A percentile compares a stretch with the other conserved stretches of the same genome.
These are phyloP conservation scores for Oxytropis ochrocephala DNA, from an alignment of 306 rosid species.

Conservation along the genomic window DNA sequence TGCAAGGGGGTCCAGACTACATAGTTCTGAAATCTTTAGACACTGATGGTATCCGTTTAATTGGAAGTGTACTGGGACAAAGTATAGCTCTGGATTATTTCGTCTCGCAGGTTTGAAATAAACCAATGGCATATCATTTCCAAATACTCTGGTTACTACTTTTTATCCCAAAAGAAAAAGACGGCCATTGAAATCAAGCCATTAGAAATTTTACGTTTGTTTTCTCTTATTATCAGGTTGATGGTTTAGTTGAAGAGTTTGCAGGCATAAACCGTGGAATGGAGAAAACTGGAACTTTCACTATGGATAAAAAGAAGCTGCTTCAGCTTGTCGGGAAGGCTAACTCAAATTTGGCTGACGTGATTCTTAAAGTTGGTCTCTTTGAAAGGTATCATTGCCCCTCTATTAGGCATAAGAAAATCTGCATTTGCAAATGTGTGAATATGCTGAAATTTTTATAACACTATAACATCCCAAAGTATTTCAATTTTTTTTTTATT, in stretches of 20 bases:
- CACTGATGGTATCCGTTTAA: conserved; percentile 79
- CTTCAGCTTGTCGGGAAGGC: conserved; percentile 98
- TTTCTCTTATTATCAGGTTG: conserved; percentile 56
- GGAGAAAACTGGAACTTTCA: conserved; percentile 98
- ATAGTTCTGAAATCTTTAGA: conserved; percentile 79
- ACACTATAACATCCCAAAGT: background rate
- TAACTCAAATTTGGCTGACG: conserved; percentile 86
- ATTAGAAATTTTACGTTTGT: conserved; percentile 7
- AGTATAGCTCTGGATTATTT: conserved; percentile 98
- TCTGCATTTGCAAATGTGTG: background rate
- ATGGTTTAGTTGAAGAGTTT: conserved; percentile 89
- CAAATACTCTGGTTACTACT: background rate
- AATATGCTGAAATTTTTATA: background rate
- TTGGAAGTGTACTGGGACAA: conserved; percentile 95
- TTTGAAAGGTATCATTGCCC: conserved; percentile 73
- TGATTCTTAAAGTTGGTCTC: conserved; percentile 95
- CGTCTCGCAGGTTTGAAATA: conserved; percentile 73
- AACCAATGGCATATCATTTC: background rate
- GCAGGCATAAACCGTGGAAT: conserved; percentile 89
- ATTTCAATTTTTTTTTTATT: background rate
- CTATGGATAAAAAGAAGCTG: conserved; percentile 94
- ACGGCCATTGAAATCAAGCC: background rate
- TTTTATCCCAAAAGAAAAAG: background rate
- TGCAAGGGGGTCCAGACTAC: conserved; percentile 90
- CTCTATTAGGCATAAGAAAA: conserved; percentile 6